Conservation (phyloP, 1,284 basidiomycete genomes). For the Cryptococcus sp. region DNA sequence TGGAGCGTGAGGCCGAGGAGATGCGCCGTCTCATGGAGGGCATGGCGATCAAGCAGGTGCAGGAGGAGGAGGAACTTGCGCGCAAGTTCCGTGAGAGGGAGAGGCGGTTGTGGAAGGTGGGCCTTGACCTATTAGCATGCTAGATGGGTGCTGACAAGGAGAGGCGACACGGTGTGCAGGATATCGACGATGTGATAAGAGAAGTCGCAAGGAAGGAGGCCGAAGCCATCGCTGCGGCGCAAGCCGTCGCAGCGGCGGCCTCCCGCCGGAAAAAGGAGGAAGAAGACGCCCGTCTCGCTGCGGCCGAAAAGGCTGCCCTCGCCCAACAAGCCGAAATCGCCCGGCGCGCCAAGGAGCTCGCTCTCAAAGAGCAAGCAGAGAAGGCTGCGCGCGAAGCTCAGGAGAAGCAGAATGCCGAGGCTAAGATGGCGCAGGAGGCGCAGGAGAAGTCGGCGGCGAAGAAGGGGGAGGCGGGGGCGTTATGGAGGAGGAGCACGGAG, state of each 20-base stretch:
- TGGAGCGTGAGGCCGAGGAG: slow-evolving; percentile 32
- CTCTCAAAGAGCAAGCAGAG: slow-evolving; percentile 21
- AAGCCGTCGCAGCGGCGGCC: slow-evolving; percentile 1
- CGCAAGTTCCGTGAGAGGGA: slow-evolving; percentile 34
- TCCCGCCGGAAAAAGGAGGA: slow-evolving; percentile 18
- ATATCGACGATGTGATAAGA: slow-evolving; percentile 39
- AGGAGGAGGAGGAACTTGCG: slow-evolving; percentile 33
- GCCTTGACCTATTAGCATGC: slow-evolving; percentile 12
- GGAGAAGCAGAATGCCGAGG: slow-evolving; percentile 8
- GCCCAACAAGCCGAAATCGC: slow-evolving; percentile 28
- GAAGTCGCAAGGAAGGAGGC: slow-evolving; percentile 24
- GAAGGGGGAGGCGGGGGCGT: slow-evolving; percentile 53
- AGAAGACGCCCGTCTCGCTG: slow-evolving; percentile 22
- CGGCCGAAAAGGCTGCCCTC: slow-evolving; percentile 25
- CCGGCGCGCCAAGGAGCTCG: slow-evolving; percentile 20
- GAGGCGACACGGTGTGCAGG: slow-evolving; percentile 16
- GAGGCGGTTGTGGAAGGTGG: slow-evolving; percentile 39
- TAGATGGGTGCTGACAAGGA: neutral
- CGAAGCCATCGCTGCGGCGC: slow-evolving; percentile 12
- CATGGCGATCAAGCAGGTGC: slow-evolving; percentile 27
- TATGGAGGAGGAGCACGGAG: slow-evolving; percentile 65
- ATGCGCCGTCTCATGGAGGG: slow-evolving; percentile 34
- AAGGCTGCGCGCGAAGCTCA: slow-evolving; percentile 15
- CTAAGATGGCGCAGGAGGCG: slow-evolving; percentile 14
- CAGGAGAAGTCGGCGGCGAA: slow-evolving; percentile 10